phyloP scores from a whole-genome alignment of 2,329 filamentous ascomycete species.

The Curvularia verruculosa region DNA sequence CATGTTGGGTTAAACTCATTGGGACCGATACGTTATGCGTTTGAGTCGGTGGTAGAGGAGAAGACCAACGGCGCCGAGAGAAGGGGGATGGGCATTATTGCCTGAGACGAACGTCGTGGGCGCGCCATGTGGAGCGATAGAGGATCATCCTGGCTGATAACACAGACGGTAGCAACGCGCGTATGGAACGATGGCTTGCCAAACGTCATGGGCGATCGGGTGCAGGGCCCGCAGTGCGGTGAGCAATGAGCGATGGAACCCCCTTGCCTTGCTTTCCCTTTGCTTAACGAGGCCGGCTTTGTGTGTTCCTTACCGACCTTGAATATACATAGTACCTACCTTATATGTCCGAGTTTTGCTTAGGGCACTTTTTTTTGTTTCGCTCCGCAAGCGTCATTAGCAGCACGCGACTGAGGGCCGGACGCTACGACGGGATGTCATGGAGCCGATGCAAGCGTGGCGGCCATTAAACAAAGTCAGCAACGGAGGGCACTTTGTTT shows the following conservation, averaged over 20 bases:
- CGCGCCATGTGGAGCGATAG: conserved; percentile 11
- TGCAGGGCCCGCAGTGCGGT: conserved; percentile 11
- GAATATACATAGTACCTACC: too few relatives aligned
- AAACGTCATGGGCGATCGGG: conserved; percentile 5
- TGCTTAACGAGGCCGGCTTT: conserved; percentile 2
- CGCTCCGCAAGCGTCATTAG: conserved; percentile 2
- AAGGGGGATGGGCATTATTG: conserved; percentile 4
- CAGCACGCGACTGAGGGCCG: conserved; percentile 9
- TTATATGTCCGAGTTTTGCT: neutral
- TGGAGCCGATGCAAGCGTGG: conserved; percentile 16
- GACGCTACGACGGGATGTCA: conserved; percentile 17
- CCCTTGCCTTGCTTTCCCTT: conserved; percentile 2
- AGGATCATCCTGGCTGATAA: conserved; percentile 12
- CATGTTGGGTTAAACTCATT: conserved; percentile 11
- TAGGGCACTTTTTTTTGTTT: neutral
- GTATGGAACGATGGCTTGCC: conserved; percentile 10
- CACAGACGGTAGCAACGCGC: conserved; percentile 13
- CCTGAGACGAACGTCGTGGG: conserved; percentile 18
- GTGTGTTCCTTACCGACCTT: neutral
- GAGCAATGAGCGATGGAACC: conserved; percentile 10
- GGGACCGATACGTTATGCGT: conserved; percentile 11
- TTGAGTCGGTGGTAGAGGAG: conserved; percentile 5
- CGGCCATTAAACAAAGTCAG: conserved; percentile 26
- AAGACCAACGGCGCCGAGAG: conserved; percentile 2
- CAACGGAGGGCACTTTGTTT: conserved; percentile 25